Evolutionary conservation across 371 early-diverging fungal genomes (phyloP), one percentile per base, ranked within the genome.

Genomic region (Mortierella polycephala): DNA sequence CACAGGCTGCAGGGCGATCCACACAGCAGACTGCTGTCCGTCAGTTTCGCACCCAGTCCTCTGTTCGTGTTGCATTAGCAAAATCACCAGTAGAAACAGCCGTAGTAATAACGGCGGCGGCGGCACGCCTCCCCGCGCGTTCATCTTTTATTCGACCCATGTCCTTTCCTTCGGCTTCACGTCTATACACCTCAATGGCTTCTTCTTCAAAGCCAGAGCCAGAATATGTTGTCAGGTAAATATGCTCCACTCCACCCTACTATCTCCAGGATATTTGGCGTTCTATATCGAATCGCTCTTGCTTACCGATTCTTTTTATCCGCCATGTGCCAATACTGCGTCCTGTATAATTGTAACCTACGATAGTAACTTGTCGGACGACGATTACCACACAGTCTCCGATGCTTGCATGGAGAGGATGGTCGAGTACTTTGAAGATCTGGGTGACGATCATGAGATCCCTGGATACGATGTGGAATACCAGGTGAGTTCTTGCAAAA

Each of bases 381-480:
- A 84, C 18, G 83, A 85, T 55, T 97, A 95, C 81, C 92, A 96
- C 82, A 83, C 82, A 12, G 60, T 82, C 30, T 89, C 98, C 9
- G 92, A 95, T 76, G 76, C 75, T 1, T 79, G 88, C 10, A 79
- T 97, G 83, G 93, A 95, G 7, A 65, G 82, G 21, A 86, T 97
- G 71, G 82, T 90, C 12, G 90, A 92, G 39, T 86, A 84, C 50
- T 83, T 97, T 52, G 97, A 96, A 74, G 92, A 87, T 42, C 69
- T 96, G 44, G 92, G 92, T 13, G 97, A 96, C 66, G 82, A 87
- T 53, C 69, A 84, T 14, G 91, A 93, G 23, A 71, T 89, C 39
- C 85, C 85, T 53, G 94, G 91, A 56, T 96, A 85, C 71, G 98
- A 97, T 69, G 88, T 95, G 21, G 92, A 93, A 64, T 96, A 93